A percentile compares a stretch with the other conserved stretches of the same genome.
These are phyloP conservation scores for Borealophlyctis nickersoniae DNA, from an alignment of 192 early-diverging fungal species.

Conservation along the genomic window DNA sequence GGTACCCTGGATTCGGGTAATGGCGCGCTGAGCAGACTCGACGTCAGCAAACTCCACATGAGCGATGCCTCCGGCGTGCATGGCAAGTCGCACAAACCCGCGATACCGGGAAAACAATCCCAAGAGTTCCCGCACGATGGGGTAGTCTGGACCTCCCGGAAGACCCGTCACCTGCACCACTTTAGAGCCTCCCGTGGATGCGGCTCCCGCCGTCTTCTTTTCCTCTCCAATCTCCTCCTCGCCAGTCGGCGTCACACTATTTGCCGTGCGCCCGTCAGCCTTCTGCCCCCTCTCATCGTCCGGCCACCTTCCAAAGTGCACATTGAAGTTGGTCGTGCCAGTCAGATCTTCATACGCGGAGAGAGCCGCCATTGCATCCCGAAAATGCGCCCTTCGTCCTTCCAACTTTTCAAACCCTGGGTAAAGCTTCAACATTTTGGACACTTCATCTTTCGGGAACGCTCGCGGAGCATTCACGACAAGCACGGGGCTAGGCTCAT, in stretches of 20 bases:
- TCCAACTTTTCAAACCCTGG: slow-evolving; percentile 10
- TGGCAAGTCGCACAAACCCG: slow-evolving; percentile 16
- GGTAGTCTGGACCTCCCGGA: slow-evolving; percentile 3
- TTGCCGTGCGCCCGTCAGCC: not conserved
- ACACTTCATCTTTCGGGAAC: slow-evolving; percentile 10
- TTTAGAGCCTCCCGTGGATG: not conserved
- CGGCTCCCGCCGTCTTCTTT: not conserved
- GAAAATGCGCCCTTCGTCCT: slow-evolving; percentile 17
- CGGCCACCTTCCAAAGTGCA: slow-evolving; percentile 5
- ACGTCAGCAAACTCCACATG: slow-evolving; percentile 19
- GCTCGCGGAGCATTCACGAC: slow-evolving; percentile 9
- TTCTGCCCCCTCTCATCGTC: not conserved
- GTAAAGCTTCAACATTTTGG: slow-evolving; percentile 5
- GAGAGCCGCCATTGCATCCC: slow-evolving; percentile 10
- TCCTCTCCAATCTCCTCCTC: not conserved
- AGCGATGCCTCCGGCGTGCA: slow-evolving; percentile 3
- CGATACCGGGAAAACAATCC: slow-evolving; percentile 9
- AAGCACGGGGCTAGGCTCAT: slow-evolving; percentile 13
- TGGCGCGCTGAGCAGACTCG: slow-evolving; percentile 6
- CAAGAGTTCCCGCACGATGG: slow-evolving; percentile 1
- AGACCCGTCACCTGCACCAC: not conserved
- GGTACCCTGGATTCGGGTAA: slow-evolving; percentile 9
- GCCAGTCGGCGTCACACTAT: not conserved
- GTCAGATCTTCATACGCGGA: slow-evolving; percentile 14
- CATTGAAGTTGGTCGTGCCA: slow-evolving; percentile 14